Evolutionary conservation across 495 filamentous ascomycete species (phyloP).

Genomic region (Aspergillus funiculosus): DNA sequence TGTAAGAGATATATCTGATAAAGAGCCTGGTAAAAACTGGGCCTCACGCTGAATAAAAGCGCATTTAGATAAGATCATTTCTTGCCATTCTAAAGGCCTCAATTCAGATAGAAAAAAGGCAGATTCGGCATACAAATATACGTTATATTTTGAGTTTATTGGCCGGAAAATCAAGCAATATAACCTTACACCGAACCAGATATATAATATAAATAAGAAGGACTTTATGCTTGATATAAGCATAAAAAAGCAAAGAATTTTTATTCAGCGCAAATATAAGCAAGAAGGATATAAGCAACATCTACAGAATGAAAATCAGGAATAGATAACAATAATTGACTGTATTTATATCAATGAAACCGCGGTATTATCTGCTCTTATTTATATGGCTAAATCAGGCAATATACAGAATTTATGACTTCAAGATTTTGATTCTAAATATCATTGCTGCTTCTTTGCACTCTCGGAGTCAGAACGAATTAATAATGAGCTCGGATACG

Average conservation of each 20-base stretch:
- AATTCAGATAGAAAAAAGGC: not conserved
- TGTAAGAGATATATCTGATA: not conserved
- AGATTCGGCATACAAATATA: not conserved
- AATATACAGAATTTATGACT: constrained; percentile 4
- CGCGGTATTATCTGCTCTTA: constrained; percentile 1
- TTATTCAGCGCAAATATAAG: constrained; percentile 3
- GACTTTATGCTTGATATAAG: not conserved
- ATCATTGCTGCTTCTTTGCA: constrained; percentile 2
- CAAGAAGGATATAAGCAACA: not conserved
- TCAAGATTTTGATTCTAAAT: constrained; percentile 3
- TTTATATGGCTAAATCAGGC: not conserved
- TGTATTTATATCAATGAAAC: constrained; percentile 6
- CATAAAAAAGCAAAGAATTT: constrained; percentile 5
- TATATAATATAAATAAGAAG: constrained; percentile 5
- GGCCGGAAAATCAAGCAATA: not conserved
- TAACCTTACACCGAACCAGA: not conserved
- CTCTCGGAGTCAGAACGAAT: constrained; percentile 1
- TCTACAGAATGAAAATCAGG: constrained; percentile 9
- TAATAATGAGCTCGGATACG: constrained; percentile 8
- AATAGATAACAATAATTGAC: constrained; percentile 10
- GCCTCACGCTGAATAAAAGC: not conserved
- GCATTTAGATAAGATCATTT: not conserved
- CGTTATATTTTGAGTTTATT: not conserved
- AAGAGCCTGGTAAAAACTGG: constrained; percentile 1
- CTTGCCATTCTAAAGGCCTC: not conserved